These are phyloP conservation scores for Inosperma sp. DNA, from an alignment of 768 basidiomycete species.

Conservation along the genomic window DNA sequence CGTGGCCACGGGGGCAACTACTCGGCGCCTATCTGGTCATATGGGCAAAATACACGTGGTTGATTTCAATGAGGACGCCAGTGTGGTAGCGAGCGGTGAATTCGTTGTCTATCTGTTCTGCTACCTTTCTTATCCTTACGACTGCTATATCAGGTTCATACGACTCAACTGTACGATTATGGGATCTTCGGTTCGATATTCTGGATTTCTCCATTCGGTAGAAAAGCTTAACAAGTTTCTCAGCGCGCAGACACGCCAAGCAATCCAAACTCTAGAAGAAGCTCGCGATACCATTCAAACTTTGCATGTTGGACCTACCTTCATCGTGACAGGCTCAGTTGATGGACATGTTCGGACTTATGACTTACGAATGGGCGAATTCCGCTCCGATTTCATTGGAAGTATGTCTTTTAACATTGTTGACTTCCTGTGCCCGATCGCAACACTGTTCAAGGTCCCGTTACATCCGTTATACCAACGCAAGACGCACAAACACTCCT, in stretches of 20 bases:
- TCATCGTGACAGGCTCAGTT: slow-evolving; percentile 77
- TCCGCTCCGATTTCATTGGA: slow-evolving; percentile 86
- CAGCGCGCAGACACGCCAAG: slow-evolving; percentile 71
- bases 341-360: slow-evolving; percentile 93
- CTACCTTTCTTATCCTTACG: slow-evolving; percentile 4
- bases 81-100: slow-evolving; percentile 81
- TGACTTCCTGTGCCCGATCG: neutral
- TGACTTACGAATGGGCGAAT: slow-evolving; percentile 89
- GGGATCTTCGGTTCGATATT: slow-evolving; percentile 76
- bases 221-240: neutral
- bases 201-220: neutral
- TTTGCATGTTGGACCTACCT: slow-evolving; percentile 60
- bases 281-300: slow-evolving; percentile 84
- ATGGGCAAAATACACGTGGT: slow-evolving; percentile 87
- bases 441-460: slow-evolving; percentile 40
- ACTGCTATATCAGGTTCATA: slow-evolving; percentile 66
- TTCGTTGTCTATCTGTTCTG: neutral
- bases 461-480: slow-evolving; percentile 78
- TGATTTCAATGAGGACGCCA: slow-evolving; percentile 85
- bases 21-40: slow-evolving; percentile 81
- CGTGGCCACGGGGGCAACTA: slow-evolving; percentile 81
- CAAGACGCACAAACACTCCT: slow-evolving; percentile 77
- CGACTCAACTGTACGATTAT: slow-evolving; percentile 85
- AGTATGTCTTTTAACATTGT: slow-evolving; percentile 46
- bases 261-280: slow-evolving; percentile 90